Base-by-base conservation (phyloP, 1,284 basidiomycete genomes). In the Psilocybe mexicana region DNA sequence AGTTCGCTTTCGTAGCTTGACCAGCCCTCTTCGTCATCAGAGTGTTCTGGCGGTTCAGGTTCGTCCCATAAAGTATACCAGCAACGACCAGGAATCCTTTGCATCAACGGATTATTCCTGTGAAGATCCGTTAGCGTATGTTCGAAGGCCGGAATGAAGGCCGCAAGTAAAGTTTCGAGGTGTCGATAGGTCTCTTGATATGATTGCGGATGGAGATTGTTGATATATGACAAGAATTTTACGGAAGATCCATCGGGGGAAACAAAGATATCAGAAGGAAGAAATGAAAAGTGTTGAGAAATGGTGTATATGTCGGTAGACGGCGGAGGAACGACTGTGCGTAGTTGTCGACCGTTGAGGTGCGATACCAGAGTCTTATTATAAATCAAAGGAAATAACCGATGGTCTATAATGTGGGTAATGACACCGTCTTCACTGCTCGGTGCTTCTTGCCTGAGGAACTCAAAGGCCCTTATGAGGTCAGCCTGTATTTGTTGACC, bases 111-210 rank as follows among this genome's bases (percentile, higher is more conserved):
- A 59, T 83, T 82, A 60, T 76, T 77, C 33, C 76, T 69, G 63
- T 82, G 79, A 30, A 84, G 65, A 61, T 84, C 81, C 1, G 82
- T 81, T 7, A 86, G 71, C 7, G 77, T 73, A 53, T 77, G 77
- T 58, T 84, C 81, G 64, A 84, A 83, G 6, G 84, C 67, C 3
- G 81, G 81, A 6, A 84, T 62, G 50, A 77, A 76, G 1, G 61
- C 60, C 0, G 69, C 66, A 6, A 85, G 67, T 25, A 77, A 60
- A 2, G 52, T 53, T 54, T 74, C 72, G 26, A 84, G 69, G 18
- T 66, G 65, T 10, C 50, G 46, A 65, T 82, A 79, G 18, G 79
- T 65, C 1, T 62, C 43, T 0, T 58, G 58, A 40, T 75, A 63
- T 10, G 61, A 60, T 7, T 61, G 55, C 6, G 78, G 80, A 56